Evolutionary conservation across 2,329 filamentous ascomycete species (phyloP), one percentile per base, ranked within the genome.

Genomic region (Monilinia fructigena): DNA sequence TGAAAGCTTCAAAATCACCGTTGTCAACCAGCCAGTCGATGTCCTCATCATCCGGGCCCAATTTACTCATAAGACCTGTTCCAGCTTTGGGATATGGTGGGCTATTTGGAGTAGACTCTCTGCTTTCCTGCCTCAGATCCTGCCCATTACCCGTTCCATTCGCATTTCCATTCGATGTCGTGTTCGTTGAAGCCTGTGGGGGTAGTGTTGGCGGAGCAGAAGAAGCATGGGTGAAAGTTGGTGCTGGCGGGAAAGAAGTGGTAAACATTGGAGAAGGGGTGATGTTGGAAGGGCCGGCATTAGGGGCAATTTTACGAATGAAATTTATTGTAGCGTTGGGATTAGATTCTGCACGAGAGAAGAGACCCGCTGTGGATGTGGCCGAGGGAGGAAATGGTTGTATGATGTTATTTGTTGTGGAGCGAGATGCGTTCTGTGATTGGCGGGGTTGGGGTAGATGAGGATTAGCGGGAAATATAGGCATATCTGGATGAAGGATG

Each of bases 51-150:
- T 88, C 84, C 0, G 82, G 81, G 8, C 83, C 80, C 26, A 89
- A 73, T 31, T 80, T 77, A 10, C 73, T 70, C 76, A 77, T 82
- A 38, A 90, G 78, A 2, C 88, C 87, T 65, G 87, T 82, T 1
- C 87, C 88, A 8, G 87, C 80, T 69, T 83, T 83, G 0, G 87
- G 87, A 70, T 89, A 89, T 54, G 87, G 81, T 38, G 85, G 82
- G 72, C 87, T 86, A 55, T 84, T 83, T 47, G 80, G 78, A 56
- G 86, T 82, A 68, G 83, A 82, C n/a, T 79, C 77, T 56, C 76
- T 68, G 55, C 81, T 81, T 55, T 79, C 78, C 14, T 76, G 76
- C 23, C n/a, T 28, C 18, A 38, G 8, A 11, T 50, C 60, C 42
- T 63, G 60, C 2, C 26, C 60, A 28, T 73, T 74, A 40, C 70